These are phyloP conservation scores for Lachnellula occidentalis DNA, from an alignment of 2,329 filamentous ascomycete genomes.

Conservation along the genomic window DNA sequence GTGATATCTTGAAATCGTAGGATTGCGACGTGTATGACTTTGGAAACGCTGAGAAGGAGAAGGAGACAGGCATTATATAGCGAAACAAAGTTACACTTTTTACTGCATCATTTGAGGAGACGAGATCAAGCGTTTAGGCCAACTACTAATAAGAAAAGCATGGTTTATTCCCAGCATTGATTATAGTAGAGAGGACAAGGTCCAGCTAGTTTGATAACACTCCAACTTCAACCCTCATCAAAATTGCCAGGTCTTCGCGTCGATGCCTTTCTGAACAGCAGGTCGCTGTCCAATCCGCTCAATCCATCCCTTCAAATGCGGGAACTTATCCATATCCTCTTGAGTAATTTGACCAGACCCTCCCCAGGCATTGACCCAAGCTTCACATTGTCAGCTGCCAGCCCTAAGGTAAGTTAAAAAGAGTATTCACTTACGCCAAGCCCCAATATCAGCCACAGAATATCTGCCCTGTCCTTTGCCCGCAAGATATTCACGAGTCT, in stretches of 20 bases:
- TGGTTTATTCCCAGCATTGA: not conserved
- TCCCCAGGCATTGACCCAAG: slow-evolving; percentile 44
- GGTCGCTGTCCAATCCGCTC: slow-evolving; percentile 39
- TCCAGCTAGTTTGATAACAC: not conserved
- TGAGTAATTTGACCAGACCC: slow-evolving; percentile 36
- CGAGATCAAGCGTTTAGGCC: no score
- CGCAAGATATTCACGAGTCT: slow-evolving; percentile 45
- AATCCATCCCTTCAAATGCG: slow-evolving; percentile 47
- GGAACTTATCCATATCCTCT: slow-evolving; percentile 45
- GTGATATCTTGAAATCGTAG: no score
- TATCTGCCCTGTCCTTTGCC: slow-evolving; percentile 51
- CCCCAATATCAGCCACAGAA: slow-evolving; percentile 46
- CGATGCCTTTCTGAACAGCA: slow-evolving; percentile 26
- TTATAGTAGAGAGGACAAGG: not conserved
- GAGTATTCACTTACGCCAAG: slow-evolving; percentile 33
- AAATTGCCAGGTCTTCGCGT: slow-evolving; percentile 31
- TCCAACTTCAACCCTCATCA: not conserved
- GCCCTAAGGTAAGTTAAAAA: no score
- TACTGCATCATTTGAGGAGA: no score
- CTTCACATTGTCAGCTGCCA: not conserved
- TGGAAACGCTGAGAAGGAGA: no score
- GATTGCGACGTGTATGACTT: no score
- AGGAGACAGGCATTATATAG: no score
- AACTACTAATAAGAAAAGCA: no score
- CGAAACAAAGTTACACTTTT: no score